Base-by-base conservation (phyloP, 2,329 filamentous ascomycete species). In the Colletotrichum phormii region DNA sequence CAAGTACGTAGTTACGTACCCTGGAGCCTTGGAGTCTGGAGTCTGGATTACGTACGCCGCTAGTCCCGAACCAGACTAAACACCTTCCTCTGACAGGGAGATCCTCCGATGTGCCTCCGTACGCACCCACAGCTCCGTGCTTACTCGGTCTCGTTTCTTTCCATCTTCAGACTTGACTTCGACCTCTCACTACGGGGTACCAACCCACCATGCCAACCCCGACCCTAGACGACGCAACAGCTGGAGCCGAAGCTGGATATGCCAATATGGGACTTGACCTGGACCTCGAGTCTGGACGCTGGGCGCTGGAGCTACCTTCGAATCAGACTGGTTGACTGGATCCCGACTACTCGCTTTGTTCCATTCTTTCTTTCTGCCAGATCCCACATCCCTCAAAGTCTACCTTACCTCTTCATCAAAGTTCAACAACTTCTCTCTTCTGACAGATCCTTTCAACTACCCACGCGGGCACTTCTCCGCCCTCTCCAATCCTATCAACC, bases 31-130 rank as follows among this genome's bases (percentile, higher is more conserved):
- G 37, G 13, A 15, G 37, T 42, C 13, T 37, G 35, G 5, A 18
- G 37, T n/a, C 12, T 15, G 24, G 46, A 64, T 67, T 63, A 71
- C 58, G 68, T 71, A 57, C 22, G 31, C 0, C 9, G 1, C 69
- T 61, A 72, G 60, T 26, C 53, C 46, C 6, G 8, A 18, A n/a
- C 5, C 4, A 12, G 66, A n/a, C 12, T 69, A 64, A 58, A 8
- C 15, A 29, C 9, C 11, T 6, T 2, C 7, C 13, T n/a, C 37
- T 31, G 26, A 29, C 63, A 54, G 65, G 65, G 64, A 61, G 59
- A 60, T 69, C 65, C 59, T 69, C 70, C 65, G 65, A 64, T 69
- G 66, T 61, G 64, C 60, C 54, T 70, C 66, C 70, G 70, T 61
- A 55, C 37, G 4, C 51, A 54, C 64, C 53, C 65, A 64, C 65